Conservation (phyloP, 129 eudicot species). For the Ambrosia trifida region DNA sequence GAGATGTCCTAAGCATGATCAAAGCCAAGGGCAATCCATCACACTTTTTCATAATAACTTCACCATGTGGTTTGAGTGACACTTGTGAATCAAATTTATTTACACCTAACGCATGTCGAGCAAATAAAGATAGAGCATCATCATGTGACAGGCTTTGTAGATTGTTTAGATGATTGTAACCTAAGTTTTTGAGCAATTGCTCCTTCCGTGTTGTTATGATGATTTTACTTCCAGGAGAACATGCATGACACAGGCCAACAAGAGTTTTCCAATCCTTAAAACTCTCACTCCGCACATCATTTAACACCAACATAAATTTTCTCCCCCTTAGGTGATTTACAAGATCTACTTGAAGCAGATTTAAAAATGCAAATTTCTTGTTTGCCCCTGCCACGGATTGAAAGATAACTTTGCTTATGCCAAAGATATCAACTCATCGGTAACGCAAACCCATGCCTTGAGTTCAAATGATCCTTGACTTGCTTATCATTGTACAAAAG, state of each 20-base stretch:
- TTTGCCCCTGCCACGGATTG: too few relatives aligned
- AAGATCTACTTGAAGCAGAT: neutral
- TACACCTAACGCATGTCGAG: neutral
- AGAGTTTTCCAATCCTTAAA: neutral
- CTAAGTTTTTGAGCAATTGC: neutral
- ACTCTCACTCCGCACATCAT: constrained; percentile 5
- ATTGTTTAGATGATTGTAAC: neutral
- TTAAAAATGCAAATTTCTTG: neutral
- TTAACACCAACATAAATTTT: neutral
- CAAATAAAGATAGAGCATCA: neutral
- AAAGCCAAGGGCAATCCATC: too few relatives aligned
- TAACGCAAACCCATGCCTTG: too few relatives aligned
- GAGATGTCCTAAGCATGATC: too few relatives aligned
- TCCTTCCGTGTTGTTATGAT: constrained; percentile 8
- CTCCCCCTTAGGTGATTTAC: neutral
- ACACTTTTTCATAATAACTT: too few relatives aligned
- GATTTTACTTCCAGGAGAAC: neutral
- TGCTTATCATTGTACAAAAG: too few relatives aligned
- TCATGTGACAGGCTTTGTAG: neutral
- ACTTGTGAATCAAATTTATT: neutral
- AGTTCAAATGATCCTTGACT: too few relatives aligned
- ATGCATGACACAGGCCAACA: neutral
- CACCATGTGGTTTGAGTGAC: too few relatives aligned
- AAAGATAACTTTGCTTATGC: too few relatives aligned
- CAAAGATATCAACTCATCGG: too few relatives aligned